Base-by-base conservation (phyloP, 331 rosid genomes). In the Rhamnella rubrinervis region DNA sequence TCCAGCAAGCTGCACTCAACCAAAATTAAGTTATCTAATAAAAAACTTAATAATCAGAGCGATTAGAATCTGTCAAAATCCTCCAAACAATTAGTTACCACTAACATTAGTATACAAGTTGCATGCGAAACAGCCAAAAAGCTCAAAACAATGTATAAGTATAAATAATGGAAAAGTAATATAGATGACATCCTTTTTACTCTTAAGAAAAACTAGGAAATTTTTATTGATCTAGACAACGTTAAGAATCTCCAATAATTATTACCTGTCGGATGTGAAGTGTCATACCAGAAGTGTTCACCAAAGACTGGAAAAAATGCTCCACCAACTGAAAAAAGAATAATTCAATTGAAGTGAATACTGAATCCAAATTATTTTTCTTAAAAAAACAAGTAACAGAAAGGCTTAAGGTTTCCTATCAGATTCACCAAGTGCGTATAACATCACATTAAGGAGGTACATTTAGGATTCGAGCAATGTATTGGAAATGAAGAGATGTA, bases 221-320 rank as follows among this genome's bases (percentile, higher is more conserved):
- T 44, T 75, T 44, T 61, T 51, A 15, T 40, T 55, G 17, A 25
- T 39, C 39, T 20, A 59, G 39, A 4, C 10, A 59, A 21, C 53
- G 59, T 69, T 17, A 26, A 71, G 59, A 25, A 74, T 52, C 71
- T 57, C 61, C 52, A 8, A 8, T 39, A 31, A 63, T 66, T 49
- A 62, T 60, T 93, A 95, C 98, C 98, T 95, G 97, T 20, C 80
- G 87, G 40, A 95, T 91, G 78, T 95, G 98, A 69, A 95, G 96
- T 25, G 98, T 95, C 98, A 95, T 85, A 35, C 97, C 98, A 71
- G 98, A 95, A n/a, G 92, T 93, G 85, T 93, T 93, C 84, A 87
- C 98, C 76, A 90, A 62, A 35, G 98, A 93, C 85, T 90, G 97
- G 88, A 93, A 93, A 80, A 93, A 93, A 80, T 93, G 98, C 82